phyloP scores from a whole-genome alignment of 2,329 filamentous ascomycete genomes.

The Periconia sp. region DNA sequence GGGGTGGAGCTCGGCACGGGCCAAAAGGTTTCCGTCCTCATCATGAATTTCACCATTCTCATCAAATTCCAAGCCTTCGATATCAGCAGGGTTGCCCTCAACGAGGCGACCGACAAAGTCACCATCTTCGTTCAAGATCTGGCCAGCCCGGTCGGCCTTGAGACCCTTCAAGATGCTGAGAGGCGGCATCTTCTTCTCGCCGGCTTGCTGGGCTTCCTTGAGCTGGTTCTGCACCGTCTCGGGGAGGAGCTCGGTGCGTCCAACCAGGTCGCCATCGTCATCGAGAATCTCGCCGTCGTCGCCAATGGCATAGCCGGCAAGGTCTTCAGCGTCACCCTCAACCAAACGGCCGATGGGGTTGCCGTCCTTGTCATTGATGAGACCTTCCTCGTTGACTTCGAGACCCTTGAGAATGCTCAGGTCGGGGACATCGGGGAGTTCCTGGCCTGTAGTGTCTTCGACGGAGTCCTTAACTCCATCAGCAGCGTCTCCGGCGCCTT shows the following conservation, averaged over 20 bases:
- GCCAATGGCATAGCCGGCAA: conserved; percentile 55
- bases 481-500: conserved; percentile 16
- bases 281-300: conserved; percentile 59
- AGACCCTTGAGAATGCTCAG: conserved; percentile 53
- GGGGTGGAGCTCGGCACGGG: conserved; percentile 53
- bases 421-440: conserved; percentile 47
- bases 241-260: conserved; percentile 54
- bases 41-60: conserved; percentile 59
- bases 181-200: conserved; percentile 43
- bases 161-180: conserved; percentile 52
- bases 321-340: conserved; percentile 56
- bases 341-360: conserved; percentile 52
- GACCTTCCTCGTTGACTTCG: conserved; percentile 57
- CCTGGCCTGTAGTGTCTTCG: conserved; percentile 30
- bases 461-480: conserved; percentile 21
- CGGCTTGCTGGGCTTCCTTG: conserved; percentile 39
- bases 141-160: conserved; percentile 49
- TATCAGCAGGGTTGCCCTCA: conserved; percentile 52
- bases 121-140: conserved; percentile 54
- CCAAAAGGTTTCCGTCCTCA: conserved; percentile 56
- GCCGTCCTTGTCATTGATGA: conserved; percentile 55
- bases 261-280: conserved; percentile 57
- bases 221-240: conserved; percentile 48
- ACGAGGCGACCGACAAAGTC: conserved; percentile 52
- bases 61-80: conserved; percentile 53